phyloP scores from a whole-genome alignment of 345 rosid genomes.

The Cardamine chenopodiifolia region DNA sequence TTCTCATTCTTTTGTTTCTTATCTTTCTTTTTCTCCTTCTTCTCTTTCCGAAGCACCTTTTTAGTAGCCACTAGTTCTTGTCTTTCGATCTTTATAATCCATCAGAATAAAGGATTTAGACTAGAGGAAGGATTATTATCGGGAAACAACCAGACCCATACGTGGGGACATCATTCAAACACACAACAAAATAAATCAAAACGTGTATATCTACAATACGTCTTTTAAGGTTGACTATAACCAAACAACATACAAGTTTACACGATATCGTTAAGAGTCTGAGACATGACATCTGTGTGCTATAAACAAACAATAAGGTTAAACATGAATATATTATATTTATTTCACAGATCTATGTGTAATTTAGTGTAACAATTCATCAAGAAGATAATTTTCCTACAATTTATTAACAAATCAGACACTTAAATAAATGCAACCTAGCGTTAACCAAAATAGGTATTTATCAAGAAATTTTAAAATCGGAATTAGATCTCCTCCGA shows the following conservation, averaged over 20 bases:
- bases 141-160: slow-evolving; percentile 26
- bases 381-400: not conserved
- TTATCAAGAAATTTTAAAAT: not conserved
- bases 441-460: not conserved
- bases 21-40: slow-evolving; percentile 36
- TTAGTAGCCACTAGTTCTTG: not conserved
- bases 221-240: slow-evolving; percentile 30
- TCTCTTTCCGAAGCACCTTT: slow-evolving; percentile 37
- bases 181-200: not conserved
- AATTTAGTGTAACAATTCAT: not conserved
- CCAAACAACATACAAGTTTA: slow-evolving; percentile 1
- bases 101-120: slow-evolving; percentile 46
- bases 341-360: slow-evolving; percentile 16
- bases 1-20: slow-evolving; percentile 23
- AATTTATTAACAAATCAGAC: not conserved
- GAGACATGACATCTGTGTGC: no score
- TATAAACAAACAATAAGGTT: no score
- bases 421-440: slow-evolving; percentile 2
- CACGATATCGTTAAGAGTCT: not conserved
- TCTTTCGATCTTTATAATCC: slow-evolving; percentile 43
- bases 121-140: slow-evolving; percentile 19
- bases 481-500: not conserved
- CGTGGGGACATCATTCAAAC: slow-evolving; percentile 17
- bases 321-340: not conserved
- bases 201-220: slow-evolving; percentile 18